A percentile compares a stretch with the other conserved stretches of the same genome.
Conservation (phyloP, 345 rosid species). For the Citrus glauca region DNA sequence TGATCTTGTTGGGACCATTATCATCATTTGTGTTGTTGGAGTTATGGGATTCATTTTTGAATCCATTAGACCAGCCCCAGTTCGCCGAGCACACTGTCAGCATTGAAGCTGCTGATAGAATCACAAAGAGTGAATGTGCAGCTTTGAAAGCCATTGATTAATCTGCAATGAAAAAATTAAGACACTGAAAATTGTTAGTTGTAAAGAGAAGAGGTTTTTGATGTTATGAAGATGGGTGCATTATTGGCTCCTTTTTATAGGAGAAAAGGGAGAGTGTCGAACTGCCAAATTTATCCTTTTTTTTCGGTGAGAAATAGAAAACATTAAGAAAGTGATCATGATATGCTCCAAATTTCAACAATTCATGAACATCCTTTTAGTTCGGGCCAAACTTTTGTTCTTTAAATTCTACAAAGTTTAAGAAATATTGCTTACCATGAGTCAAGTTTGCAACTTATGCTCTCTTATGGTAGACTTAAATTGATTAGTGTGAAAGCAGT, state of each 20-base stretch:
- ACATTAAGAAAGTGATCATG: not conserved
- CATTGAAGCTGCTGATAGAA: conserved; percentile 14
- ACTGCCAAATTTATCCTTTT: conserved; percentile 16
- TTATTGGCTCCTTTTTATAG: conserved; percentile 4
- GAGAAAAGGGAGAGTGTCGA: not conserved
- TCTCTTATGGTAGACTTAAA: no score
- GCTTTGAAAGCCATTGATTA: conserved; percentile 16
- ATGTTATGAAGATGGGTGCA: not conserved
- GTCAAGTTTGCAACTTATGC: no score
- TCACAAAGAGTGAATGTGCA: conserved; percentile 4
- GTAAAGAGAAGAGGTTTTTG: not conserved
- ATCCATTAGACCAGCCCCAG: conserved; percentile 24
- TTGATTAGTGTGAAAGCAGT: no score
- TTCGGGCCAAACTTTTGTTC: no score
- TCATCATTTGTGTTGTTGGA: conserved; percentile 5
- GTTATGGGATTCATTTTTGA: conserved; percentile 15
- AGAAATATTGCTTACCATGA: no score
- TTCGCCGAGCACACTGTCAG: conserved; percentile 18
- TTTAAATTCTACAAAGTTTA: no score
- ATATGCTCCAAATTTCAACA: not conserved
- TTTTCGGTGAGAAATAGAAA: not conserved
- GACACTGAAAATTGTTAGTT: not conserved
- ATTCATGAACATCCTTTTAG: not conserved
- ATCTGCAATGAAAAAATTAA: not conserved
- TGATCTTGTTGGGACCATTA: conserved; percentile 33